These are phyloP conservation scores for Claviceps quebecensis DNA, from an alignment of 2,329 filamentous ascomycete species.

Conservation along the genomic window DNA sequence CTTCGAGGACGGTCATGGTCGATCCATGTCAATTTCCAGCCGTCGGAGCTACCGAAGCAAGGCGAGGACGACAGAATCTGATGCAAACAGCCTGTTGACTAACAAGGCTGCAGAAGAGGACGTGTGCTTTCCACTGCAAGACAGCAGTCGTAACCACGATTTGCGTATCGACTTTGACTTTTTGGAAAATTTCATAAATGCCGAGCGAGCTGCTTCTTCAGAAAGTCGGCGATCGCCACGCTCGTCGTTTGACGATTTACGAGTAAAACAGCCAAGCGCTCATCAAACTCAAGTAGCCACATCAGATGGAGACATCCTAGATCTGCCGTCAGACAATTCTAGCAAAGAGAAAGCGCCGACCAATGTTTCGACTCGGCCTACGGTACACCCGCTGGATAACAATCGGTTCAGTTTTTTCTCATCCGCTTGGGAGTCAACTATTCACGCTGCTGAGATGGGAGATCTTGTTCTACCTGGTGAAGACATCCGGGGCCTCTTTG, in stretches of 20 bases:
- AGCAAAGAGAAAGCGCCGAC: conserved; percentile 33
- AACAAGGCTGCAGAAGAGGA: conserved; percentile 70
- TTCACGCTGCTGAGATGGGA: conserved; percentile 78
- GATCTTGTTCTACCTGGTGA: conserved; percentile 83
- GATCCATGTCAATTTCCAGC: conserved; percentile 58
- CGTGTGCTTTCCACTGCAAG: conserved; percentile 73
- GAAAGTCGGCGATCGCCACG: conserved; percentile 33
- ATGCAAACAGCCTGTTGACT: conserved; percentile 45
- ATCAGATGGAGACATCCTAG: conserved; percentile 41
- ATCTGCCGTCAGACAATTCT: conserved; percentile 34
- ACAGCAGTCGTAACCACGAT: conserved; percentile 52
- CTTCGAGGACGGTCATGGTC: conserved; percentile 39
- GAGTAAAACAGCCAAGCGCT: conserved; percentile 13
- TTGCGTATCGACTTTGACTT: conserved; percentile 86
- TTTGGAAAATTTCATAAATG: conserved; percentile 76
- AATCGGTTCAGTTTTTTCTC: conserved; percentile 96
- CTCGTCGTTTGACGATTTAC: conserved; percentile 20
- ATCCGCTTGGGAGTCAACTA: conserved; percentile 82
- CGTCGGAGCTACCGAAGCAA: conserved; percentile 44
- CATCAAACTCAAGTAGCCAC: conserved; percentile 29
- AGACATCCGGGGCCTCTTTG: conserved; percentile 76
- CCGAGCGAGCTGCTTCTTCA: conserved; percentile 35
- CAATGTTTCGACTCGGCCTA: conserved; percentile 22
- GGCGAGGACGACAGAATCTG: conserved; percentile 46
- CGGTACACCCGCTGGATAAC: conserved; percentile 36